phyloP scores from a whole-genome alignment of 1,139 yeast species.

The Candida tetrigidarum region DNA sequence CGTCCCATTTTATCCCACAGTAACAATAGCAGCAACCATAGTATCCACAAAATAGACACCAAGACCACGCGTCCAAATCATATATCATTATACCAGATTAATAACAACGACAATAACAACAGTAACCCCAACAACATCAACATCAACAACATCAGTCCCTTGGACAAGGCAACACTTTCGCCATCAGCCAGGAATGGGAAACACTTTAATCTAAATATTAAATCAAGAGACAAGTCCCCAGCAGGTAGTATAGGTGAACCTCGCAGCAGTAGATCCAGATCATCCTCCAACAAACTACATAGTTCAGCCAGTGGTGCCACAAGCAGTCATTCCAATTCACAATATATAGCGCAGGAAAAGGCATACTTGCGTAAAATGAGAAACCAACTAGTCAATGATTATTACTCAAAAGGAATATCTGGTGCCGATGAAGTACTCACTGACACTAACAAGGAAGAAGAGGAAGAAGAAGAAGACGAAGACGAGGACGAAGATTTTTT shows the following conservation, averaged over 20 bases:
- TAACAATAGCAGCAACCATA: slow-evolving; percentile 1
- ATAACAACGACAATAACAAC: neutral
- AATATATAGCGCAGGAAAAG: slow-evolving; percentile 67
- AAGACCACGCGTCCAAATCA: slow-evolving; percentile 1
- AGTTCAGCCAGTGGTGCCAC: slow-evolving; percentile 1
- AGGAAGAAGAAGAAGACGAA: slow-evolving; percentile 23
- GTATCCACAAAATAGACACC: neutral
- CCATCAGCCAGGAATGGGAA: slow-evolving; percentile 2
- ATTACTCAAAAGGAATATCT: slow-evolving; percentile 64
- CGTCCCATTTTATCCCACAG: slow-evolving; percentile 2
- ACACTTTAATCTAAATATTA: neutral
- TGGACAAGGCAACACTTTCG: slow-evolving; percentile 2
- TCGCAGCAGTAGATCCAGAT: slow-evolving; percentile 9
- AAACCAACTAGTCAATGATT: slow-evolving; percentile 69
- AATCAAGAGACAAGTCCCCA: slow-evolving; percentile 6
- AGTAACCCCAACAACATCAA: neutral
- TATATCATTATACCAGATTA: neutral
- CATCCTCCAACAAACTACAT: slow-evolving; percentile 18
- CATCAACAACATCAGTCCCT: neutral
- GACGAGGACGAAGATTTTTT: slow-evolving; percentile 27
- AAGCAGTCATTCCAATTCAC: slow-evolving; percentile 31
- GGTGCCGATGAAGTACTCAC: slow-evolving; percentile 36
- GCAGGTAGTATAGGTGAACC: neutral
- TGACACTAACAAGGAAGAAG: slow-evolving; percentile 21
- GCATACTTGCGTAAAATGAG: slow-evolving; percentile 68